Evolutionary conservation across 306 rosid genomes (phyloP).

Genomic region (Prunus dulcis): DNA sequence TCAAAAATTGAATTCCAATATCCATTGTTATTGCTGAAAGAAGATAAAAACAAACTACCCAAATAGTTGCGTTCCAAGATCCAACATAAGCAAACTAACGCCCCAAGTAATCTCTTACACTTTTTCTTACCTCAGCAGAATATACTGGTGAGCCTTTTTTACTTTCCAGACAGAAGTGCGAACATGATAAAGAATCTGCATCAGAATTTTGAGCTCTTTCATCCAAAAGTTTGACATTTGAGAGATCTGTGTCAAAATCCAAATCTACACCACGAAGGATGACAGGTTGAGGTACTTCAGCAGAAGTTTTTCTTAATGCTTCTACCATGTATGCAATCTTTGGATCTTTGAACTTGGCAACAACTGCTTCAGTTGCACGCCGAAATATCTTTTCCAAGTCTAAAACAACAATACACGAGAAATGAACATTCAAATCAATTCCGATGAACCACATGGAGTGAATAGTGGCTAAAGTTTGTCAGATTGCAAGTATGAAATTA

Average conservation of each 20-base stretch:
- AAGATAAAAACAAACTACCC: background rate
- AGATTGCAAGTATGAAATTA: background rate
- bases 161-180: constrained; percentile 46
- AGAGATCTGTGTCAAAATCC: constrained; percentile 49
- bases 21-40: constrained; percentile 21
- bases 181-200: constrained; percentile 47
- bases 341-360: constrained; percentile 65
- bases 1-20: constrained; percentile 29
- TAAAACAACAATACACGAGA: constrained; percentile 3
- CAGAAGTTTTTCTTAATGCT: constrained; percentile 31
- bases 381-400: constrained; percentile 55
- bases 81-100: constrained; percentile 4
- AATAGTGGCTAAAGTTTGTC: background rate
- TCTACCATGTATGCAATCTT: constrained; percentile 56
- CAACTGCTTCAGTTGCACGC: constrained; percentile 51
- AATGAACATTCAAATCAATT: background rate
- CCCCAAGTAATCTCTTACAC: constrained; percentile 9
- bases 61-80: background rate
- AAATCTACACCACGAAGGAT: constrained; percentile 58
- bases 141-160: constrained; percentile 29
- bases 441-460: background rate
- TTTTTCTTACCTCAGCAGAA: constrained; percentile 58
- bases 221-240: constrained; percentile 34
- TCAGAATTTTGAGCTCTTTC: constrained; percentile 35
- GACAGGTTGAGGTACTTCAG: constrained; percentile 52